A percentile compares a stretch with the other conserved stretches of the same genome.
Evolutionary conservation across 2,329 filamentous ascomycete species (phyloP).

Genomic region (Clarireedia sp.): DNA sequence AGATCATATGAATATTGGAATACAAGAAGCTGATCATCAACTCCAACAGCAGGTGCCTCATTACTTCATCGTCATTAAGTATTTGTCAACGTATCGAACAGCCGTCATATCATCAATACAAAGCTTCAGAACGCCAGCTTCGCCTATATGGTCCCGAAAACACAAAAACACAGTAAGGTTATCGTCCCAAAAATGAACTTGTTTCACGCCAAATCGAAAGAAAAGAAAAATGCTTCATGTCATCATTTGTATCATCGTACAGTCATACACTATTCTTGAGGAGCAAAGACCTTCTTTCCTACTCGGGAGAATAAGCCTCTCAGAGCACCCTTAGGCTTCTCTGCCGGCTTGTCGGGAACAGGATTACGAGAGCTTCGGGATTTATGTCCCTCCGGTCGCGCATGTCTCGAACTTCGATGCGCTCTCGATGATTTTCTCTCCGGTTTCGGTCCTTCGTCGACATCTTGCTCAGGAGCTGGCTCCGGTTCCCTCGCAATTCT

Average conservation of each 20-base stretch:
- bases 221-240: background rate
- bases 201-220: background rate
- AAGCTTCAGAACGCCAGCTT: background rate
- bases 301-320: slow-evolving; percentile 3
- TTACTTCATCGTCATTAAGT: too few relatives aligned
- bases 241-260: background rate
- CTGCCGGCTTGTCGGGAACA: background rate
- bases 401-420: background rate
- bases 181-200: slow-evolving; percentile 4
- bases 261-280: background rate
- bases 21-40: background rate
- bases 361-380: background rate
- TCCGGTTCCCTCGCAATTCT: background rate
- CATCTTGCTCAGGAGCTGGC: background rate
- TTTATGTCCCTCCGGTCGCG: background rate
- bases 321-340: slow-evolving; percentile 8
- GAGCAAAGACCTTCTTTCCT: slow-evolving; percentile 11
- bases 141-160: too few relatives aligned
- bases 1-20: background rate
- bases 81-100: too few relatives aligned
- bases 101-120: background rate
- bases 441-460: background rate
- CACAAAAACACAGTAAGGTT: slow-evolving; percentile 4
- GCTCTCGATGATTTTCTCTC: slow-evolving; percentile 2
- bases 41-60: too few relatives aligned